A percentile compares a stretch with the other conserved stretches of the same genome.
Evolutionary conservation across 768 basidiomycete genomes (phyloP).

Genomic region (Glaciozyma antarctica): DNA sequence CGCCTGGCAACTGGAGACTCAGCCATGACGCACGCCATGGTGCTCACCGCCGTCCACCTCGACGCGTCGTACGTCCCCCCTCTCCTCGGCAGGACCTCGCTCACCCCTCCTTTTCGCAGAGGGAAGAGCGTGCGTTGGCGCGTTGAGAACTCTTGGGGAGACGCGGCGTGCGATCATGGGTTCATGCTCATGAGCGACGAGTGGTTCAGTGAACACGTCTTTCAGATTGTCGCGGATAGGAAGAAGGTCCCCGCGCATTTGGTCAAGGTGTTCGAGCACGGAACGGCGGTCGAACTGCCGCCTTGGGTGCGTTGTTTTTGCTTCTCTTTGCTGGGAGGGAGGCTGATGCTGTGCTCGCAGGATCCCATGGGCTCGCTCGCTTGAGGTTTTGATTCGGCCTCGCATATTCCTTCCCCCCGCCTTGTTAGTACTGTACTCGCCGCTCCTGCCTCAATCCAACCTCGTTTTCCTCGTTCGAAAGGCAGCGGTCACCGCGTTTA

Average conservation of each 20-base stretch:
- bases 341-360: neutral
- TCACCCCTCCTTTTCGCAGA: neutral
- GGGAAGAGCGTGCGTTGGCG: constrained; percentile 82
- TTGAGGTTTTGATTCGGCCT: neutral
- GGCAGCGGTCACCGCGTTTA: too few species aligned
- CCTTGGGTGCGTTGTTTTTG: constrained; percentile 53
- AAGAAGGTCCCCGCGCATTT: constrained; percentile 50
- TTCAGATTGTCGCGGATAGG: constrained; percentile 73
- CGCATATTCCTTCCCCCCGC: neutral
- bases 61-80: constrained; percentile 5
- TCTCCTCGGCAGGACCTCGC: too few species aligned
- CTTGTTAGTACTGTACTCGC: neutral
- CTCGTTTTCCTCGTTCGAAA: too few species aligned
- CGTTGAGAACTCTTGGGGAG: constrained; percentile 95
- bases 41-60: constrained; percentile 15
- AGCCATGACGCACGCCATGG: constrained; percentile 74
- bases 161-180: constrained; percentile 46
- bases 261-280: constrained; percentile 65
- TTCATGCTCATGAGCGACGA: constrained; percentile 64
- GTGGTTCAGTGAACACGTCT: constrained; percentile 49
- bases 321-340: neutral
- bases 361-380: constrained; percentile 30
- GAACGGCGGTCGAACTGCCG: constrained; percentile 58
- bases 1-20: constrained; percentile 73
- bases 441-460: too few species aligned